A percentile compares a stretch with the other conserved stretches of the same genome.
These are phyloP conservation scores for Ramaria sp. DNA, from an alignment of 768 basidiomycete genomes.

Conservation along the genomic window DNA sequence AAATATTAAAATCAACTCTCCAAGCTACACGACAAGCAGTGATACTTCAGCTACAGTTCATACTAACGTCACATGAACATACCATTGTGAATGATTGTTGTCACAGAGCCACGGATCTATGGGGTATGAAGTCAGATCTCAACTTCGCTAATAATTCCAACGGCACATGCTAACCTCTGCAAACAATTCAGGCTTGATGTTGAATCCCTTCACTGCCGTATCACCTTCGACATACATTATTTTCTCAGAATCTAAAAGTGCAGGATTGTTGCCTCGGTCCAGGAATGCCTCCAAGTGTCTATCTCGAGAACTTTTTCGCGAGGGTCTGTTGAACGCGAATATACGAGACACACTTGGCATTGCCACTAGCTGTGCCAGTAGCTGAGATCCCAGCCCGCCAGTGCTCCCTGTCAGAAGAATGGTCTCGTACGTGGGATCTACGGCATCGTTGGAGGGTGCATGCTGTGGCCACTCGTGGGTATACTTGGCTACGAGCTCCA, in stretches of 20 bases:
- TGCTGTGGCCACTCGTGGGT: background rate
- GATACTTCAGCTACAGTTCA: background rate
- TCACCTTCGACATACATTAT: conserved; percentile 16
- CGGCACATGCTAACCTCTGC: conserved; percentile 6
- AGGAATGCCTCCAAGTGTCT: conserved; percentile 13
- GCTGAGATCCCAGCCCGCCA: conserved; percentile 10
- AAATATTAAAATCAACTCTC: conserved; percentile 25
- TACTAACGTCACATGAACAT: background rate
- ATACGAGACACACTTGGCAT: background rate
- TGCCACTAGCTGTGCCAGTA: conserved; percentile 4
- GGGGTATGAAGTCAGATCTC: background rate
- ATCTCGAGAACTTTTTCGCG: conserved; percentile 9
- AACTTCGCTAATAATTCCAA: background rate
- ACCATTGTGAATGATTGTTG: conserved; percentile 11
- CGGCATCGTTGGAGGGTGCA: background rate
- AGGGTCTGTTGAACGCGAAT: too few relatives aligned
- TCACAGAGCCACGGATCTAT: conserved; percentile 6
- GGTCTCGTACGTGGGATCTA: conserved; percentile 10
- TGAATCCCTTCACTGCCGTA: conserved; percentile 2
- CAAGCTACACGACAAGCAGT: conserved; percentile 21
- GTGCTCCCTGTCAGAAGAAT: too few relatives aligned
- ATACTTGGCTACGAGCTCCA: background rate
- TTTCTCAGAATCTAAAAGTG: conserved; percentile 13
- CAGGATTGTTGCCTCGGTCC: conserved; percentile 13
- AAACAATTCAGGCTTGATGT: conserved; percentile 3